Evolutionary conservation across 805 yeast genomes (phyloP).

Genomic region (Wickerhamiella hasegawae): DNA sequence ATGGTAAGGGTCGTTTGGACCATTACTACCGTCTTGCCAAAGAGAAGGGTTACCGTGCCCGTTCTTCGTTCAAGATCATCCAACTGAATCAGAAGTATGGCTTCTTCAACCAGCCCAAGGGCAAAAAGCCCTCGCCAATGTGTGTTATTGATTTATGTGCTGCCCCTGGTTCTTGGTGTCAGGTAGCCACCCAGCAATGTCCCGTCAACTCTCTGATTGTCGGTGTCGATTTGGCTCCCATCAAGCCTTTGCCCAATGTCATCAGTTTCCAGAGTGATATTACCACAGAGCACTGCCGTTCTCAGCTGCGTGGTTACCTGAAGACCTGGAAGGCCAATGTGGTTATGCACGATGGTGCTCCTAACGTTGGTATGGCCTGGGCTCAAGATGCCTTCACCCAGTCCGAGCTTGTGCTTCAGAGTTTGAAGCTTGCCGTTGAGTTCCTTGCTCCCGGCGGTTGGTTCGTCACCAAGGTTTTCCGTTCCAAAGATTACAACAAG

Average conservation of each 20-base stretch:
- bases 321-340: slow-evolving; percentile 99
- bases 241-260: slow-evolving; percentile 88
- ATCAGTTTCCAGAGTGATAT: slow-evolving; percentile 93
- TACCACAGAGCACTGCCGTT: slow-evolving; percentile 95
- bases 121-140: slow-evolving; percentile 28
- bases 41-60: slow-evolving; percentile 96
- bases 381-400: slow-evolving; percentile 98
- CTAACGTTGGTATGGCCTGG: slow-evolving; percentile 99
- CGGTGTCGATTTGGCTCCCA: slow-evolving; percentile 98
- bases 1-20: slow-evolving; percentile 97
- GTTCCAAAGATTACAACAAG: slow-evolving; percentile 97
- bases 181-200: slow-evolving; percentile 86
- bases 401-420: slow-evolving; percentile 87
- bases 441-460: slow-evolving; percentile 84
- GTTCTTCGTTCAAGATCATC: slow-evolving; percentile 90
- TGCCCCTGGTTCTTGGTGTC: slow-evolving; percentile 99
- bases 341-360: slow-evolving; percentile 98
- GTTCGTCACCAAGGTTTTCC: slow-evolving; percentile 88
- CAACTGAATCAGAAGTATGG: slow-evolving; percentile 96
- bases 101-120: slow-evolving; percentile 77
- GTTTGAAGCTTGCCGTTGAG: slow-evolving; percentile 86
- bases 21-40: slow-evolving; percentile 91
- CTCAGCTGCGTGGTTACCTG: slow-evolving; percentile 85
- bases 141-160: slow-evolving; percentile 97
- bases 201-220: slow-evolving; percentile 86